Conservation (phyloP, 2,329 filamentous ascomycete species). For the Aspergillus sp. region DNA sequence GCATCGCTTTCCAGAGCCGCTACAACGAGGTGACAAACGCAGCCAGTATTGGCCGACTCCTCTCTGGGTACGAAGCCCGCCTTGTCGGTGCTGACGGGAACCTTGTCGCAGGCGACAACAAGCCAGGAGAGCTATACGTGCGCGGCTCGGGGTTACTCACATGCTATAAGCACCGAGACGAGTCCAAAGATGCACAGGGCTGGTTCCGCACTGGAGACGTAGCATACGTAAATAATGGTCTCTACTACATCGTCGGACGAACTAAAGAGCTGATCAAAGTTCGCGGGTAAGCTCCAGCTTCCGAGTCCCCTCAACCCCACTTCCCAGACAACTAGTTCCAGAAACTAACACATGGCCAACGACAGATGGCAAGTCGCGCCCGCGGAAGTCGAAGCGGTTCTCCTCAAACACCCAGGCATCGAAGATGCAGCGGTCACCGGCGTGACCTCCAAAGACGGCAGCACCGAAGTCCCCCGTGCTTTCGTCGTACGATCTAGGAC, state of each 20-base stretch:
- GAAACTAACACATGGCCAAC: neutral
- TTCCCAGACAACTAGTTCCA: neutral
- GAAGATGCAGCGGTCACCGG: conserved; percentile 49
- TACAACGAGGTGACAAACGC: conserved; percentile 42
- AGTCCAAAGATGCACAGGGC: conserved; percentile 37
- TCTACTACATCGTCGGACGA: conserved; percentile 42
- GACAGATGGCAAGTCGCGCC: conserved; percentile 50
- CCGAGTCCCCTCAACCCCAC: neutral
- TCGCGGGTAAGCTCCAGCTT: conserved; percentile 35
- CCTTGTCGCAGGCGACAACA: conserved; percentile 27
- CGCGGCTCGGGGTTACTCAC: conserved; percentile 36
- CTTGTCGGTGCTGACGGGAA: conserved; percentile 36
- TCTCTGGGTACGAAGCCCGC: conserved; percentile 43
- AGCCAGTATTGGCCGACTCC: conserved; percentile 49
- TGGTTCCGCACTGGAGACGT: conserved; percentile 49
- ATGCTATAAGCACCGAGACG: conserved; percentile 37
- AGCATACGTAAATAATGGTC: conserved; percentile 35
- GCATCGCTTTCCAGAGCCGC: conserved; percentile 44
- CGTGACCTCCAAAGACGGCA: conserved; percentile 35
- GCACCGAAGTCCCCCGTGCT: conserved; percentile 43
- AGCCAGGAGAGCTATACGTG: conserved; percentile 44
- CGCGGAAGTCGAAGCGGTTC: conserved; percentile 48
- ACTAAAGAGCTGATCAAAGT: conserved; percentile 50
- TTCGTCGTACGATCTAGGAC: conserved; percentile 44
- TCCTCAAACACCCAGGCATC: conserved; percentile 46